These are phyloP conservation scores for Chenopodium formosanum DNA, from an alignment of 148 eudicot genomes.

Conservation along the genomic window DNA sequence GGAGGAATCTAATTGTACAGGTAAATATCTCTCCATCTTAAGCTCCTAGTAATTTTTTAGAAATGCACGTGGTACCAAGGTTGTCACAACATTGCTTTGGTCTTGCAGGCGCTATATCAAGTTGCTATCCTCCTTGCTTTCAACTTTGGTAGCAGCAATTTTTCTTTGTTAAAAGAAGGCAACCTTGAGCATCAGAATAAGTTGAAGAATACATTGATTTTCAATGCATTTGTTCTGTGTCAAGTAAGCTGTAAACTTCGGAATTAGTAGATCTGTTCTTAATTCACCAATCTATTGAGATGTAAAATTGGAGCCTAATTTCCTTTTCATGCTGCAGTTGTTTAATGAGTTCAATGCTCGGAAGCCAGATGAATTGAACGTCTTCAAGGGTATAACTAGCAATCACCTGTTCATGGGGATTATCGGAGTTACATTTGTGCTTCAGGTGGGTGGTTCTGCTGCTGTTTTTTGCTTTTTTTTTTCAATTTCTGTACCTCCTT, in stretches of 20 bases:
- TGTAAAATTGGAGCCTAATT: neutral
- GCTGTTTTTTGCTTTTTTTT: neutral
- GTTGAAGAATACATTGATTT: constrained; percentile 75
- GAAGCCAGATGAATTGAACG: constrained; percentile 77
- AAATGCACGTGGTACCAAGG: neutral
- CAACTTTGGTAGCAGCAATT: constrained; percentile 52
- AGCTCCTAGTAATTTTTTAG: neutral
- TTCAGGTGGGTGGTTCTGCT: constrained; percentile 53
- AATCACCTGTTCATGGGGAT: constrained; percentile 73
- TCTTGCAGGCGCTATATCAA: constrained; percentile 80
- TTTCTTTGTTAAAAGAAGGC: constrained; percentile 48
- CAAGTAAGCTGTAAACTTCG: constrained; percentile 50
- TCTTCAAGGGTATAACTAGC: constrained; percentile 60
- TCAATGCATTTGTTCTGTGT: constrained; percentile 83
- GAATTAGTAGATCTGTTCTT: no score
- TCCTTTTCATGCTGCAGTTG: constrained; percentile 43
- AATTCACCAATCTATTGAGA: neutral
- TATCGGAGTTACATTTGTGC: constrained; percentile 58
- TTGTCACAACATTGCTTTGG: neutral
- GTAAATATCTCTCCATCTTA: constrained; percentile 26
- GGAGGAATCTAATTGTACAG: constrained; percentile 93
- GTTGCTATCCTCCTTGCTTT: constrained; percentile 67
- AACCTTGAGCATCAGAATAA: constrained; percentile 46
- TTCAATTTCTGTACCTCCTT: neutral
- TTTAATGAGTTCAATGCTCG: constrained; percentile 90